These are phyloP conservation scores for Aureobasidium uvarum DNA, from an alignment of 2,329 filamentous ascomycete genomes.

Conservation along the genomic window DNA sequence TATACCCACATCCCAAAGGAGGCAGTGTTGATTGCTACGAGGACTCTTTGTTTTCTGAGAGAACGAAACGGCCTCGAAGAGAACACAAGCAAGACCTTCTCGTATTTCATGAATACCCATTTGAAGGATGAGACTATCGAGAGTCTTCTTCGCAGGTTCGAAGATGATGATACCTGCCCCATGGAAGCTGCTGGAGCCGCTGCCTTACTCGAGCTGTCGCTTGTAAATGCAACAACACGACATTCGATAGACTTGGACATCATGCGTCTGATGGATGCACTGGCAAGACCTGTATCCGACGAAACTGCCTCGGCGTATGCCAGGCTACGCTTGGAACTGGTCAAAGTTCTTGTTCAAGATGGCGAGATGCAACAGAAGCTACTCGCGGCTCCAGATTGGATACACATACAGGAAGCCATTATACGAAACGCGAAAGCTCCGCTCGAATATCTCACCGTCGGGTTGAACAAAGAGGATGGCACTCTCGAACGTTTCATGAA, in stretches of 20 bases:
- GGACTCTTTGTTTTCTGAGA: constrained; percentile 15
- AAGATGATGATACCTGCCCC: constrained; percentile 11
- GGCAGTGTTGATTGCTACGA: not conserved
- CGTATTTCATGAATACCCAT: constrained; percentile 28
- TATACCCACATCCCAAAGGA: constrained; percentile 19
- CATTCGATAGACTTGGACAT: constrained; percentile 14
- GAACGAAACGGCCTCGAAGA: constrained; percentile 13
- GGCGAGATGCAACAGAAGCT: constrained; percentile 14
- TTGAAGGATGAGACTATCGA: constrained; percentile 27
- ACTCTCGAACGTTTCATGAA: constrained; percentile 14
- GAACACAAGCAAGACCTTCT: constrained; percentile 28
- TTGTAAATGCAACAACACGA: not conserved
- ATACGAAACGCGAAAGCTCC: constrained; percentile 19
- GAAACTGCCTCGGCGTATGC: constrained; percentile 8
- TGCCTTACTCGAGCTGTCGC: constrained; percentile 3
- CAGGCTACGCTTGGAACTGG: constrained; percentile 7
- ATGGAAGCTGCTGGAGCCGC: constrained; percentile 13
- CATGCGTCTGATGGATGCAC: constrained; percentile 17
- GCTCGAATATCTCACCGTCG: not conserved
- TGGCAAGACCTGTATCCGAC: constrained; percentile 14
- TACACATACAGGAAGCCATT: constrained; percentile 23
- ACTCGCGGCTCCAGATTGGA: constrained; percentile 18
- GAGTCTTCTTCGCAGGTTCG: constrained; percentile 21
- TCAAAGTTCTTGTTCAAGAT: constrained; percentile 14
- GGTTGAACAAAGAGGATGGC: constrained; percentile 9